Percentiles rank a stretch among this genome's conserved stretches.
Evolutionary conservation across 164 flowering plant species (phyloP).

Genomic region (Pachysandra terminalis): DNA sequence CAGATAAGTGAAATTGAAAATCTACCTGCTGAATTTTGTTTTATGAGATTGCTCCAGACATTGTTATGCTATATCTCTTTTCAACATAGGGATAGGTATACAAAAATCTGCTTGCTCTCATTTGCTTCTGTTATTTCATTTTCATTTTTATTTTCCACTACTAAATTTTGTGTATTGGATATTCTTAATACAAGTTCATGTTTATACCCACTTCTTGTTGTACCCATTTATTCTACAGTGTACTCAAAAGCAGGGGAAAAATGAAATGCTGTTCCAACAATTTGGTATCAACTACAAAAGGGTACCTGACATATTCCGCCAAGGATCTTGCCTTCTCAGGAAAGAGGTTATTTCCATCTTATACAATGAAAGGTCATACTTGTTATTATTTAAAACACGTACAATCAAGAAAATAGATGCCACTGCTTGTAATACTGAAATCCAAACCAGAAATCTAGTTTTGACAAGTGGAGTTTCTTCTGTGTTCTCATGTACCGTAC

Average conservation of each 20-base stretch:
- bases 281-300: slow-evolving; percentile 55
- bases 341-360: slow-evolving; percentile 25
- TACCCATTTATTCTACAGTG: slow-evolving; percentile 29
- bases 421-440: neutral
- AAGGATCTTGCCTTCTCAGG: slow-evolving; percentile 53
- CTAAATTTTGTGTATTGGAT: no score
- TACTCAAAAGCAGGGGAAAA: slow-evolving; percentile 46
- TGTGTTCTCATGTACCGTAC: no score
- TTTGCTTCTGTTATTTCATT: neutral
- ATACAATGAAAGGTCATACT: neutral
- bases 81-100: neutral
- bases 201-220: neutral
- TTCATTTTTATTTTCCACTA: neutral
- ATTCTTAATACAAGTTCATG: neutral
- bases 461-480: neutral
- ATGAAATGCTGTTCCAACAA: slow-evolving; percentile 54
- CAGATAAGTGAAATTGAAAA: neutral
- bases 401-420: neutral
- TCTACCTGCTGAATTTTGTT: neutral
- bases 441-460: neutral
- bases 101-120: neutral
- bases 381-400: neutral
- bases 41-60: neutral
- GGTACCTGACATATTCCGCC: slow-evolving; percentile 44
- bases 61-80: neutral